phyloP scores from a whole-genome alignment of 495 filamentous ascomycete species.

The Hapsidospora chrysogenum region DNA sequence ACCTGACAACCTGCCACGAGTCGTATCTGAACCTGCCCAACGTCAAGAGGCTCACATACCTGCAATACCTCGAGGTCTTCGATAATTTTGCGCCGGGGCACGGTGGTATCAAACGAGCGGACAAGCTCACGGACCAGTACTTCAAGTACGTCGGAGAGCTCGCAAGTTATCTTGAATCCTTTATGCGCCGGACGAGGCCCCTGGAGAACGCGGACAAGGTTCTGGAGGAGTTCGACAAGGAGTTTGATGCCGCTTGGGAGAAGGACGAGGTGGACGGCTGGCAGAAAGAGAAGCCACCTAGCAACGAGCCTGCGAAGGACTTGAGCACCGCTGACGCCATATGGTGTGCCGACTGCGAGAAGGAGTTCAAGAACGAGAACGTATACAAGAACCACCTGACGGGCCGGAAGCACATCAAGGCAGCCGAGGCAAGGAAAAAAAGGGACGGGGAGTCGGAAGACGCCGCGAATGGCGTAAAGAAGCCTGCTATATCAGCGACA shows the following conservation, averaged over 20 bases:
- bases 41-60: slow-evolving; percentile 66
- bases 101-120: slow-evolving; percentile 50
- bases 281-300: slow-evolving; percentile 38
- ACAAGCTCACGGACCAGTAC: slow-evolving; percentile 83
- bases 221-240: slow-evolving; percentile 52
- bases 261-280: slow-evolving; percentile 66
- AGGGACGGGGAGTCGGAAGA: slow-evolving; percentile 10
- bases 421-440: slow-evolving; percentile 40
- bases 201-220: slow-evolving; percentile 71
- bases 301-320: slow-evolving; percentile 15
- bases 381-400: slow-evolving; percentile 79
- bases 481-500: slow-evolving; percentile 20
- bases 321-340: slow-evolving; percentile 50
- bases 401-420: slow-evolving; percentile 82
- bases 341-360: slow-evolving; percentile 83
- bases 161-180: slow-evolving; percentile 67
- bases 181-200: slow-evolving; percentile 64
- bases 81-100: slow-evolving; percentile 65
- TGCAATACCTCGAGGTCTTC: slow-evolving; percentile 82
- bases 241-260: slow-evolving; percentile 74
- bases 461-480: slow-evolving; percentile 12
- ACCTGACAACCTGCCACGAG: slow-evolving; percentile 70
- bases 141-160: slow-evolving; percentile 76
- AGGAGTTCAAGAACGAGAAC: slow-evolving; percentile 89
- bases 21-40: slow-evolving; percentile 77